These are phyloP conservation scores for Claviceps paspali DNA, from an alignment of 2,329 filamentous ascomycete species.

Conservation along the genomic window DNA sequence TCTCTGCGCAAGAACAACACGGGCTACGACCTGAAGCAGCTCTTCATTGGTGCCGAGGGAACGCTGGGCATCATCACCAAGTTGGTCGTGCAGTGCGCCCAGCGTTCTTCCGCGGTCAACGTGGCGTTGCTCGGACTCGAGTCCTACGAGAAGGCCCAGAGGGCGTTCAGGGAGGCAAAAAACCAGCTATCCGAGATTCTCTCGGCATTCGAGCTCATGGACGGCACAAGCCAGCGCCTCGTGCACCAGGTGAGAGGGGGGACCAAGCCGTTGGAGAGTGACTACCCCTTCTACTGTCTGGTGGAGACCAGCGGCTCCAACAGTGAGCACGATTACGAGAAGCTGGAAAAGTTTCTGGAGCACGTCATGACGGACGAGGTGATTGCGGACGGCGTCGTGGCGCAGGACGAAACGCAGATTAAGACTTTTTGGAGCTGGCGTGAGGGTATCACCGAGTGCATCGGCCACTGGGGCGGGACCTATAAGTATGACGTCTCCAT, in stretches of 20 bases:
- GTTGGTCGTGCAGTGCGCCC: conserved; percentile 77
- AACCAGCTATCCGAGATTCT: conserved; percentile 83
- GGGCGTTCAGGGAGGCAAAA: conserved; percentile 81
- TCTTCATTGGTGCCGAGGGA: conserved; percentile 91
- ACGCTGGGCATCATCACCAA: conserved; percentile 91
- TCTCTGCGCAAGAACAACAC: conserved; percentile 96
- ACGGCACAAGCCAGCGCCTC: conserved; percentile 63
- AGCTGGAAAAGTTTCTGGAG: conserved; percentile 81
- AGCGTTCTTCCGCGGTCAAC: conserved; percentile 74
- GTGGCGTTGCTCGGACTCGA: conserved; percentile 89
- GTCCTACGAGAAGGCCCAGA: conserved; percentile 77
- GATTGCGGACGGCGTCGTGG: conserved; percentile 77
- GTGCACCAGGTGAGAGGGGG: conserved; percentile 62
- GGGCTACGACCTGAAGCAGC: conserved; percentile 90
- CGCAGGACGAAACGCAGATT: conserved; percentile 84
- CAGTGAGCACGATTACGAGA: conserved; percentile 80
- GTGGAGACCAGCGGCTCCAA: conserved; percentile 95
- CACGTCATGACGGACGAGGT: conserved; percentile 80
- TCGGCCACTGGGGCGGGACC: conserved; percentile 82
- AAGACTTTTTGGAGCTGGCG: conserved; percentile 79
- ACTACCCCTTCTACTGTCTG: conserved; percentile 89
- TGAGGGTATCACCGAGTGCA: conserved; percentile 79
- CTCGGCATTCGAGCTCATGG: conserved; percentile 97
- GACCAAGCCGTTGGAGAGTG: conserved; percentile 67
- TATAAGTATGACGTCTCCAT: conserved; percentile 99